Conservation (phyloP, 1,139 yeast species). For the Debaryomyces sp. region DNA sequence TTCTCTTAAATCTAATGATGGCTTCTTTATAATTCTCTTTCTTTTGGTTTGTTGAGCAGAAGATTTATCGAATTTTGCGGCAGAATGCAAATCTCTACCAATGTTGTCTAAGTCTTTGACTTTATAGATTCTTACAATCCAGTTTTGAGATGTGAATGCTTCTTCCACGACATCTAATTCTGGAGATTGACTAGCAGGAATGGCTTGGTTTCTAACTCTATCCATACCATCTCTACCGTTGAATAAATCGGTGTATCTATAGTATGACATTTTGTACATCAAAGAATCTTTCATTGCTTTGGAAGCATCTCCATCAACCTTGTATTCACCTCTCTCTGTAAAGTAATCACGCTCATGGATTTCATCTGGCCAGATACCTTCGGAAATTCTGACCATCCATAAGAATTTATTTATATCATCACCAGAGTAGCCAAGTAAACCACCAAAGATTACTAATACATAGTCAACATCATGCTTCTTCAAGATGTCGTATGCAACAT, state of each 20-base stretch:
- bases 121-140: conserved; percentile 95
- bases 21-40: conserved; percentile 54
- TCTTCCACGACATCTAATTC: conserved; percentile 83
- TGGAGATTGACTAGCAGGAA: conserved; percentile 60
- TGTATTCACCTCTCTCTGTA: conserved; percentile 84
- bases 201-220: conserved; percentile 83
- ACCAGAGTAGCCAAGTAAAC: conserved; percentile 90
- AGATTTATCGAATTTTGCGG: conserved; percentile 47
- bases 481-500: conserved; percentile 83
- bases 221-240: conserved; percentile 73
- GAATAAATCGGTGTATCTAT: conserved; percentile 78
- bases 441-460: conserved; percentile 92
- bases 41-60: conserved; percentile 37
- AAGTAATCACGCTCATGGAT: conserved; percentile 83
- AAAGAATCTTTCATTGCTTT: conserved; percentile 83
- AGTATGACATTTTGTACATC: conserved; percentile 94
- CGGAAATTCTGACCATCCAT: conserved; percentile 99
- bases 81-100: conserved; percentile 65
- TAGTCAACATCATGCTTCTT: conserved; percentile 94
- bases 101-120: conserved; percentile 86
- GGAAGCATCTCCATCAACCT: conserved; percentile 81
- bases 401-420: conserved; percentile 96
- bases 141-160: conserved; percentile 92
- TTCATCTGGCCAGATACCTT: conserved; percentile 99
- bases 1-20: conserved; percentile 53